Evolutionary conservation across 805 yeast species (phyloP).

Genomic region (Brettanomyces nanus): DNA sequence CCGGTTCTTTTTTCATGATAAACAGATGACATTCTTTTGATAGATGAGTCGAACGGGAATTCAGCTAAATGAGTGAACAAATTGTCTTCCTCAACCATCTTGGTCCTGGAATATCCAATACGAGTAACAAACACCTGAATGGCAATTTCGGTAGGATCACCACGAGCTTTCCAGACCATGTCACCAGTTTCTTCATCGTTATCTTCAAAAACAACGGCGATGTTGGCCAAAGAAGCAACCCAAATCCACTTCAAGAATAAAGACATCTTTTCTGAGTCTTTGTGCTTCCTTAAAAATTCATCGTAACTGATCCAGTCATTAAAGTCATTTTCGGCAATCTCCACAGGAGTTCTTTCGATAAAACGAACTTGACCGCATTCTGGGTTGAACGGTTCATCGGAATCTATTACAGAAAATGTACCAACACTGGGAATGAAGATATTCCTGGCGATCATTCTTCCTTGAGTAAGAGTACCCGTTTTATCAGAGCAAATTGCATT

Average conservation of each 20-base stretch:
- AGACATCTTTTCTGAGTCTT: conserved; percentile 10
- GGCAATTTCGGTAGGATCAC: conserved; percentile 88
- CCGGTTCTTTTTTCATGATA: conserved; percentile 30
- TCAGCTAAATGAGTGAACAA: conserved; percentile 44
- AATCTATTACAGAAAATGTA: conserved; percentile 42
- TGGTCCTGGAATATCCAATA: conserved; percentile 40
- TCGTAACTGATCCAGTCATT: conserved; percentile 25
- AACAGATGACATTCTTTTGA: conserved; percentile 65
- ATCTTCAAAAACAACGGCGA: conserved; percentile 54
- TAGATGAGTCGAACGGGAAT: conserved; percentile 67
- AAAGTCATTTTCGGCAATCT: conserved; percentile 29
- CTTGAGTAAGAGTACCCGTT: conserved; percentile 76
- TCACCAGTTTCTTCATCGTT: conserved; percentile 29
- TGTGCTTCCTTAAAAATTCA: conserved; percentile 10
- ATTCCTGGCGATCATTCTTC: conserved; percentile 66
- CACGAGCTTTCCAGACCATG: conserved; percentile 64
- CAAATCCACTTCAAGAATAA: conserved; percentile 44
- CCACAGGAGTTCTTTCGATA: conserved; percentile 29
- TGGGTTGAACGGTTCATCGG: conserved; percentile 59
- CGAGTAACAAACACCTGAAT: conserved; percentile 70
- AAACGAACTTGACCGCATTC: conserved; percentile 40
- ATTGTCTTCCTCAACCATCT: conserved; percentile 31
- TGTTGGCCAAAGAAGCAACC: conserved; percentile 71
- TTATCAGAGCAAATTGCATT: conserved; percentile 77
- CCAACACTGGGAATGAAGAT: conserved; percentile 65